Conservation (phyloP, 495 filamentous ascomycete species). For the Talaromyces ruber region DNA sequence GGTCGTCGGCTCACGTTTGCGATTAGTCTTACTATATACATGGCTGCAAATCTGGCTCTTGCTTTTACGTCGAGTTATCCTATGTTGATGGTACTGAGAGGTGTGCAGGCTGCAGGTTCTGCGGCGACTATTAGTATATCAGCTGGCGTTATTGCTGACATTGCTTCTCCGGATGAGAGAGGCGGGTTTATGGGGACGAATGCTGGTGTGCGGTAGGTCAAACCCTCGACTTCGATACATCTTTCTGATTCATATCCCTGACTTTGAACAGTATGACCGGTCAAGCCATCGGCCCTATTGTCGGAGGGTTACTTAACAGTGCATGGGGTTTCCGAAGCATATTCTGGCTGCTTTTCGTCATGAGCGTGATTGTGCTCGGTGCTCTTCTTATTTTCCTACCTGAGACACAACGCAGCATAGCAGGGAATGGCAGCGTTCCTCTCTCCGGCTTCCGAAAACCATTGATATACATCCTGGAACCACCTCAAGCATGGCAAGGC, state of each 20-base stretch:
- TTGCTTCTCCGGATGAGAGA: constrained; percentile 47
- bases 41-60: constrained; percentile 51
- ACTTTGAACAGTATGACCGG: constrained; percentile 11
- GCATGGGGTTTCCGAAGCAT: constrained; percentile 30
- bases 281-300: constrained; percentile 27
- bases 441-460: background rate
- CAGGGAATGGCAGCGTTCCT: constrained; percentile 52
- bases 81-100: constrained; percentile 53
- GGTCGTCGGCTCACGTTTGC: constrained; percentile 35
- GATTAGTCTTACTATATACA: constrained; percentile 30
- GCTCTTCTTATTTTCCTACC: constrained; percentile 48
- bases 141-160: constrained; percentile 53
- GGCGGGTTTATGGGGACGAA: constrained; percentile 48
- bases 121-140: constrained; percentile 42
- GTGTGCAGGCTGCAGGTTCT: constrained; percentile 55
- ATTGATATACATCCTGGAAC: background rate
- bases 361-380: constrained; percentile 17
- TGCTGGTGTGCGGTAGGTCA: constrained; percentile 12
- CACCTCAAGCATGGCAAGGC: background rate
- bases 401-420: constrained; percentile 62
- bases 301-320: constrained; percentile 29
- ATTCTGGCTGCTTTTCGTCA: constrained; percentile 36
- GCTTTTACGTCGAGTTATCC: constrained; percentile 54
- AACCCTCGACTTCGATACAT: background rate
- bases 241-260: background rate